phyloP scores from a whole-genome alignment of 257 asterid genomes.

The Apocynum venetum region DNA sequence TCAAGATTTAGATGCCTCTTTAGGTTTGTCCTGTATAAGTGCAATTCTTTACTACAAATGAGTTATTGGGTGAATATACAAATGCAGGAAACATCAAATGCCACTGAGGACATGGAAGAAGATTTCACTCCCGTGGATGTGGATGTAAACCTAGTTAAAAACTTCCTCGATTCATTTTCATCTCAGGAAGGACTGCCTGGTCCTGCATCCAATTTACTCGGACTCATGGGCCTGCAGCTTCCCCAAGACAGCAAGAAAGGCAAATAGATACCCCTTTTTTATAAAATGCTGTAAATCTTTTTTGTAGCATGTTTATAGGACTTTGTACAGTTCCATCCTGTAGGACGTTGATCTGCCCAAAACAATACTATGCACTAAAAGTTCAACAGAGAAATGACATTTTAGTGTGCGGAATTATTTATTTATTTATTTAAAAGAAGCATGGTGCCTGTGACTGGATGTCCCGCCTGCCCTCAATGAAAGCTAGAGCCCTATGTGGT shows the following conservation, averaged over 20 bases:
- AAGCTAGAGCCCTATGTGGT: no score
- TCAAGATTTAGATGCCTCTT: background rate
- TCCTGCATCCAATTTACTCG: constrained; percentile 89
- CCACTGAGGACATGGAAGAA: constrained; percentile 49
- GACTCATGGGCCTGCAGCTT: constrained; percentile 79
- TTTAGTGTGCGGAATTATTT: background rate
- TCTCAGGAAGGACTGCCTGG: constrained; percentile 93
- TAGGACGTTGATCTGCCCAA: background rate
- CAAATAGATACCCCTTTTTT: constrained; percentile 24
- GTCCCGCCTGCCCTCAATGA: no score
- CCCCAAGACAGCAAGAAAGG: constrained; percentile 64
- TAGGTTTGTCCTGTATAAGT: background rate
- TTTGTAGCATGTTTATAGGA: background rate
- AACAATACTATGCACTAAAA: background rate
- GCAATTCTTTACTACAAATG: background rate
- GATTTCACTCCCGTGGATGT: constrained; percentile 84
- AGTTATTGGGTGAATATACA: constrained; percentile 3
- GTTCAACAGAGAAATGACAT: background rate
- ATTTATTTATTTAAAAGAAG: no score
- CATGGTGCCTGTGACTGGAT: no score
- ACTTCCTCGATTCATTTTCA: constrained; percentile 71
- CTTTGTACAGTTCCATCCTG: background rate
- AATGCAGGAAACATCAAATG: constrained; percentile 60
- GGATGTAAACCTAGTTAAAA: constrained; percentile 85
- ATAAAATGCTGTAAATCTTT: background rate